These are phyloP conservation scores for Flaveria ramosissima DNA, from an alignment of 129 eudicot species.

Conservation along the genomic window DNA sequence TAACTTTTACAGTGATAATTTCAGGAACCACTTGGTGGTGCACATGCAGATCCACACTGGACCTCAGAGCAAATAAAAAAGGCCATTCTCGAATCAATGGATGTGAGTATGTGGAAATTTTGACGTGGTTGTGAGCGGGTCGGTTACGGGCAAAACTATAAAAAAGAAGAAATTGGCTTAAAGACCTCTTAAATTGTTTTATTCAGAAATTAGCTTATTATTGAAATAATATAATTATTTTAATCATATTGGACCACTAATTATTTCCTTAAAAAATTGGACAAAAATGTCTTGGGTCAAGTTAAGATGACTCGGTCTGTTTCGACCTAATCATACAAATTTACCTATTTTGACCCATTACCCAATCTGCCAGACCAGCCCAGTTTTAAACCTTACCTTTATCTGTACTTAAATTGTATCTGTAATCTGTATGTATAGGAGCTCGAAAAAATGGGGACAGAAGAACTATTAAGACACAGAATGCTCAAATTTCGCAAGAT, in stretches of 20 bases:
- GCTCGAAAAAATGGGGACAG: slow-evolving; percentile 58
- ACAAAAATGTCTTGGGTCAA: not conserved
- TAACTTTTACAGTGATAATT: slow-evolving; percentile 17
- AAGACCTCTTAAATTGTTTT: not conserved
- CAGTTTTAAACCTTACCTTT: not conserved
- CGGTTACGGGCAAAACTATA: not conserved
- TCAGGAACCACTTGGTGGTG: slow-evolving; percentile 99
- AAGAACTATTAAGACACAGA: slow-evolving; percentile 62
- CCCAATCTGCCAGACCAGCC: not conserved
- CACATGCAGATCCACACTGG: slow-evolving; percentile 92
- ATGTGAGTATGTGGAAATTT: slow-evolving; percentile 54
- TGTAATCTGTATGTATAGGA: slow-evolving; percentile 46
- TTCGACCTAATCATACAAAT: not conserved
- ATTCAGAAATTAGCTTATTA: not conserved
- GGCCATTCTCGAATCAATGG: slow-evolving; percentile 76
- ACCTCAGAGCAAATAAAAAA: slow-evolving; percentile 85
- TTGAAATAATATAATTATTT: not conserved
- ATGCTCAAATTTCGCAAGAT: slow-evolving; percentile 65
- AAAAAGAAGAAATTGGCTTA: not conserved
- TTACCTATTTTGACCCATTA: not conserved
- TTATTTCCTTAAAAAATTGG: not conserved
- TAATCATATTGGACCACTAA: not conserved
- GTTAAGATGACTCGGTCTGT: not conserved
- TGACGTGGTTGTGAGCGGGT: not conserved
- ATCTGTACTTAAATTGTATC: slow-evolving; percentile 4